Conservation (phyloP, 371 early-diverging fungal species). For the Actinomucor elegans region DNA sequence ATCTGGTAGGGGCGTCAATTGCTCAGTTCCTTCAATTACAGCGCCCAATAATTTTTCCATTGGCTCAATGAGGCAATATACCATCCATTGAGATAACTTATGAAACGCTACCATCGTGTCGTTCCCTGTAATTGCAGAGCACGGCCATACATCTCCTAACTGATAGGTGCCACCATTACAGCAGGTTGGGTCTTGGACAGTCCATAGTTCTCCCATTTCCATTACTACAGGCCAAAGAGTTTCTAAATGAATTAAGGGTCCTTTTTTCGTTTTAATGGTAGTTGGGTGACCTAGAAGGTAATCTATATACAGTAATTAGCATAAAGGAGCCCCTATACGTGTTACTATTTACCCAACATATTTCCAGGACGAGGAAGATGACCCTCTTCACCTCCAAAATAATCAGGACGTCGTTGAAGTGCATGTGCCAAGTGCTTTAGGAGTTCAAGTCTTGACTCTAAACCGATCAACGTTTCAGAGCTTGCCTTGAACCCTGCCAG, state of each 20-base stretch:
- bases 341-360: slow-evolving; percentile 68
- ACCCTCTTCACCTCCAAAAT: slow-evolving; percentile 40
- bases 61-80: slow-evolving; percentile 89
- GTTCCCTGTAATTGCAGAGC: slow-evolving; percentile 28
- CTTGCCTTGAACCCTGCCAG: slow-evolving; percentile 71
- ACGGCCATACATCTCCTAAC: slow-evolving; percentile 91
- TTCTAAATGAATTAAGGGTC: slow-evolving; percentile 58
- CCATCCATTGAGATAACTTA: slow-evolving; percentile 92
- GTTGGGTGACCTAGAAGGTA: slow-evolving; percentile 40
- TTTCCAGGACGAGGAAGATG: slow-evolving; percentile 77
- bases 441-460: slow-evolving; percentile 72
- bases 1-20: slow-evolving; percentile 88
- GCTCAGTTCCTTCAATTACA: slow-evolving; percentile 64
- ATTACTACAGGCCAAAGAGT: slow-evolving; percentile 82
- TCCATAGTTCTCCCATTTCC: slow-evolving; percentile 46
- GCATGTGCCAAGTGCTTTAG: slow-evolving; percentile 66
- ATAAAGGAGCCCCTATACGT: background rate
- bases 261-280: slow-evolving; percentile 47
- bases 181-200: slow-evolving; percentile 44
- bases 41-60: slow-evolving; percentile 65
- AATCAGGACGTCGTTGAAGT: slow-evolving; percentile 33
- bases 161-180: slow-evolving; percentile 45
- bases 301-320: slow-evolving; percentile 20
- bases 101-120: slow-evolving; percentile 77
- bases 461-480: slow-evolving; percentile 72